Percentiles rank a stretch among this genome's conserved stretches.
These are phyloP conservation scores for Periconia sp. DNA, from an alignment of 2,329 filamentous ascomycete genomes.

Conservation along the genomic window DNA sequence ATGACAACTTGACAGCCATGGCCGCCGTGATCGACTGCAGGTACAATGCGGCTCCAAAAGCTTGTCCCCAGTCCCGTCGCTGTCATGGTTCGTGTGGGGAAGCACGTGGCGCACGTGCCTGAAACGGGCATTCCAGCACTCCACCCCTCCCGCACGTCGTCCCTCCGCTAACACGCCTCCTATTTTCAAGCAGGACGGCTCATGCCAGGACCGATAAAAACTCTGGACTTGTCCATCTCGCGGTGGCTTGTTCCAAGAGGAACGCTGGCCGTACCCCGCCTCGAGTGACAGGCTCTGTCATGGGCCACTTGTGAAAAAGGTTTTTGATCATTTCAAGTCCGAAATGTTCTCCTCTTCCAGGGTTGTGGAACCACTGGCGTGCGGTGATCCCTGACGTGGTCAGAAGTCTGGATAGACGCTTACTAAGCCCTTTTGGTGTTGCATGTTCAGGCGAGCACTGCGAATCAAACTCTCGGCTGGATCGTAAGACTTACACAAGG, in stretches of 20 bases:
- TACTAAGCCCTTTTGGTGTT: conserved; percentile 19
- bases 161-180: neutral
- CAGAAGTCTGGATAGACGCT: conserved; percentile 10
- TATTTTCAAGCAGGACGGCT: neutral
- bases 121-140: conserved; percentile 6
- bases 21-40: conserved; percentile 42
- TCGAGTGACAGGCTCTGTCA: too few species aligned
- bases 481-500: too few species aligned
- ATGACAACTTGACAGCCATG: conserved; percentile 22
- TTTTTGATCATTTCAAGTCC: too few species aligned
- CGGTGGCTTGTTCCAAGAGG: too few species aligned
- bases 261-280: too few species aligned
- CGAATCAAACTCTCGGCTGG: too few species aligned
- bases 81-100: conserved; percentile 37
- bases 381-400: conserved; percentile 2
- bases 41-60: conserved; percentile 45
- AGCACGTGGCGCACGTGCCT: conserved; percentile 20
- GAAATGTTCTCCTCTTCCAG: neutral
- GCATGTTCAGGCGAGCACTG: conserved; percentile 7
- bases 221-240: too few species aligned
- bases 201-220: too few species aligned
- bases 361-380: neutral
- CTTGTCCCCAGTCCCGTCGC: conserved; percentile 29
- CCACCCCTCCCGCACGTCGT: neutral
- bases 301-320: too few species aligned